Conservation (phyloP, 225 moss, liverwort and hornwort species). For the Rhytidiadelphus loreus region DNA sequence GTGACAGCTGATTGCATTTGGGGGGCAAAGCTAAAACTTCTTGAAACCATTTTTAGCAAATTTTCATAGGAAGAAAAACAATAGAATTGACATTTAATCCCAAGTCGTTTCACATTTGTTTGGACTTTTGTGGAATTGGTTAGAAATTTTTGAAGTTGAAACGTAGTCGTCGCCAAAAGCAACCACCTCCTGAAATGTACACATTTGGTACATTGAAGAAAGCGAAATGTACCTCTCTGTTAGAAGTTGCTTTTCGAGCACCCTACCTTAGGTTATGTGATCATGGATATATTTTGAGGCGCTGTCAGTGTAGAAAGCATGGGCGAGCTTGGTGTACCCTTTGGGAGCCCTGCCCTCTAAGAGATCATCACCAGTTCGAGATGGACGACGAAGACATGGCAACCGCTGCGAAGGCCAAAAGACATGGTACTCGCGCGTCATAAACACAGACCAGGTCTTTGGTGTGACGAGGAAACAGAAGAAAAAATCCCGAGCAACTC, state of each 20-base stretch:
- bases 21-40: background rate
- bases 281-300: background rate
- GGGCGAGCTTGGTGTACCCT: background rate
- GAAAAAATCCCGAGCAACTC: background rate
- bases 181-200: background rate
- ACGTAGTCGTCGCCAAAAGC: accelerated
- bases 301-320: background rate
- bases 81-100: background rate
- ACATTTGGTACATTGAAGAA: background rate
- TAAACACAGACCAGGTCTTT: background rate
- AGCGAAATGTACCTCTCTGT: too few relatives aligned
- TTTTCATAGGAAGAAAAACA: accelerated
- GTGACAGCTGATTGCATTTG: background rate
- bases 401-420: background rate
- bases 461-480: background rate
- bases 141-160: background rate
- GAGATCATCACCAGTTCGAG: background rate
- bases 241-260: background rate
- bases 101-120: background rate
- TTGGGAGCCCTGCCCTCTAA: background rate
- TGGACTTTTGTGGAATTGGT: background rate
- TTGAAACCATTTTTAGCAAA: background rate
- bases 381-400: slow-evolving; percentile 3
- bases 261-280: too few relatives aligned
- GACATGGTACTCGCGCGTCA: background rate